Percentiles rank a stretch among this genome's conserved stretches.
phyloP scores from a whole-genome alignment of 306 rosid genomes.

The Trifolium repens region DNA sequence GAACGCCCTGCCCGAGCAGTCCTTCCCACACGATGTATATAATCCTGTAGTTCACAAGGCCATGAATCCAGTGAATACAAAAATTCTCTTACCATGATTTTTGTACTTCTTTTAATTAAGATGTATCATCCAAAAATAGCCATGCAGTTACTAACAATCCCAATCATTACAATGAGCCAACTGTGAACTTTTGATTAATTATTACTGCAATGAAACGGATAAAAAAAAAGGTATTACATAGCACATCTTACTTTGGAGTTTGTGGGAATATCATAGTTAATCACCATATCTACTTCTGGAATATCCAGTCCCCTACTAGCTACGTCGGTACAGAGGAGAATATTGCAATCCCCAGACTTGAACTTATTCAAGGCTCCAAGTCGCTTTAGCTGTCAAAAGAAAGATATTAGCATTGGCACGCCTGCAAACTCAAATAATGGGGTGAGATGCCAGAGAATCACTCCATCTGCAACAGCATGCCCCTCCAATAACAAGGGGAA shows the following conservation, averaged over 20 bases:
- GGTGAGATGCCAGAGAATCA: not conserved
- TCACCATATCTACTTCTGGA: conserved; percentile 81
- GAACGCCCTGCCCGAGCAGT: conserved; percentile 96
- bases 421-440: not conserved
- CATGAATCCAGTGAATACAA: conserved; percentile 30
- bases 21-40: conserved; percentile 93
- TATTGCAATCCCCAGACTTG: conserved; percentile 82
- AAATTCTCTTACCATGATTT: not conserved
- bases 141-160: conserved; percentile 17
- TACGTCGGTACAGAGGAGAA: conserved; percentile 88
- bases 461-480: conserved; percentile 18
- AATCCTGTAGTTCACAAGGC: conserved; percentile 60
- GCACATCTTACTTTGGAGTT: conserved; percentile 72
- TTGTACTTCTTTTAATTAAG: not conserved
- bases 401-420: conserved; percentile 34
- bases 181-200: conserved; percentile 1
- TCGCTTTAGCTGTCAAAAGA: conserved; percentile 70
- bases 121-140: not conserved
- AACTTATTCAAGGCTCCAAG: conserved; percentile 91
- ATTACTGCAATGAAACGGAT: conserved; percentile 3
- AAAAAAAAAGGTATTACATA: not conserved
- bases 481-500: not conserved
- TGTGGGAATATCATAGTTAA: conserved; percentile 87
- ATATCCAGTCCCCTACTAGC: conserved; percentile 94
- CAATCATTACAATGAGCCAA: not conserved